A percentile compares a stretch with the other conserved stretches of the same genome.
Evolutionary conservation across 2,329 filamentous ascomycete species (phyloP).

Genomic region (Pseudogymnoascus sp.): DNA sequence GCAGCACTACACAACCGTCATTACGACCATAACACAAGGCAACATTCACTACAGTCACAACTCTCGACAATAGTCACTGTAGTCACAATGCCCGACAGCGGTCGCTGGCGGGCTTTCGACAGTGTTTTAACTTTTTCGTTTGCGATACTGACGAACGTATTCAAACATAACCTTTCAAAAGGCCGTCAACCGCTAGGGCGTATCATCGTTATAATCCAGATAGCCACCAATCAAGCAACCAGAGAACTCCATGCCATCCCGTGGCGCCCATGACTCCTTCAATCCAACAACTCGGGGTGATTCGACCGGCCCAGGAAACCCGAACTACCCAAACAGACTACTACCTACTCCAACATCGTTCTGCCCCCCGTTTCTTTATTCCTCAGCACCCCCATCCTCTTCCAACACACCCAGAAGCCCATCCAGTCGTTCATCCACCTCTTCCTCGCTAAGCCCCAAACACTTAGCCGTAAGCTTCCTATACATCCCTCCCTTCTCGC

Average conservation of each 20-base stretch:
- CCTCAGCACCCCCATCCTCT: conserved; percentile 36
- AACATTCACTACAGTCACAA: background rate
- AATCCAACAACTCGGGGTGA: background rate
- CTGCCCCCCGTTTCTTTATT: background rate
- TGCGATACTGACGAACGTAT: conserved; percentile 6
- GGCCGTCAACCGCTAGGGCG: background rate
- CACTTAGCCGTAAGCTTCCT: conserved; percentile 61
- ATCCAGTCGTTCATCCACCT: conserved; percentile 58
- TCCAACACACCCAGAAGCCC: conserved; percentile 57
- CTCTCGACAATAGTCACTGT: background rate
- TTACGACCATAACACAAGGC: background rate
- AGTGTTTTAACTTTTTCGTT: background rate
- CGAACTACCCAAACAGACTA: background rate
- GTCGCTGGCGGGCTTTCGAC: background rate
- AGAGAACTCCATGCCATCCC: background rate
- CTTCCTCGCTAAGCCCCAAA: conserved; percentile 60
- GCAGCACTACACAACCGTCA: background rate
- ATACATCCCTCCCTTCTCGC: conserved; percentile 69
- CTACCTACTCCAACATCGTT: background rate
- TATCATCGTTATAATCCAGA: conserved; percentile 3
- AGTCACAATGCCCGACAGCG: background rate
- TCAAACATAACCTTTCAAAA: conserved; percentile 1
- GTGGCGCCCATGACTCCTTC: conserved; percentile 1
- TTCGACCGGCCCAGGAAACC: background rate
- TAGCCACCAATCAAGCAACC: conserved; percentile 2